Base-by-base conservation (phyloP, 345 rosid species). In the Eucalyptus urophylla region DNA sequence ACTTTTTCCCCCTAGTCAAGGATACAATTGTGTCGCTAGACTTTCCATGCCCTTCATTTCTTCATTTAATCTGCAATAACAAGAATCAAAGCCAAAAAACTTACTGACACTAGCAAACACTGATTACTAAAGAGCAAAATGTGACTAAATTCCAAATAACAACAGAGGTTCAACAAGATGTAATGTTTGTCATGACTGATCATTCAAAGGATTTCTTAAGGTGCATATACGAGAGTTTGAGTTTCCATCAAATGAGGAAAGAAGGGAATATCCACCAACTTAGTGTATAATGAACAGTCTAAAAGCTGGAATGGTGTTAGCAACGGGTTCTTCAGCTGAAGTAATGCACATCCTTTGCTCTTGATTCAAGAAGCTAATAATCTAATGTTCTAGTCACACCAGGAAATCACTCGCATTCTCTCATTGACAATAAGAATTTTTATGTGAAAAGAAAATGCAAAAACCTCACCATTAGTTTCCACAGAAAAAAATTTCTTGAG, bases 21-120 rank as follows among this genome's bases (percentile, higher is more conserved):
- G 99, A 97, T 98, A 98, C 99, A 98, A 87, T 86, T 95, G 93
- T 85, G 89, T 90, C 19, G 97, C 98, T 90, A 98, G 92, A 87
- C 87, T 90, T 69, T 97, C 97, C 86, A 93, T 72, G 56, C 96
- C 97, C 93, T 95, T 98, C 94, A 96, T 95, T 93, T 97, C 99
- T 92, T 97, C 96, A 29, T 98, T 98, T 88, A 98, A 92, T 93
- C 99, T 97, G 98, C 89, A 92, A 80, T 27, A 44, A 91, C 51
- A 44, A 54, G 44, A 47, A 62, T 10, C 11, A 44, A 27, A 27
- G 60, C 14, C 29, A 1, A 29, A 22, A 50, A 17, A 50, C 37
- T 86, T 86, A n/a, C 60, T 5, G 1, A 49, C 33, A 44, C 53
- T 43, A 16, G 43, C n/a, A 83, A 29, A 85, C 25, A 45, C 53